Percentiles rank a stretch among this genome's conserved stretches.
These are phyloP conservation scores for Phytophthora hibernalis DNA, from an alignment of 352 stramenopile genomes.

Conservation along the genomic window DNA sequence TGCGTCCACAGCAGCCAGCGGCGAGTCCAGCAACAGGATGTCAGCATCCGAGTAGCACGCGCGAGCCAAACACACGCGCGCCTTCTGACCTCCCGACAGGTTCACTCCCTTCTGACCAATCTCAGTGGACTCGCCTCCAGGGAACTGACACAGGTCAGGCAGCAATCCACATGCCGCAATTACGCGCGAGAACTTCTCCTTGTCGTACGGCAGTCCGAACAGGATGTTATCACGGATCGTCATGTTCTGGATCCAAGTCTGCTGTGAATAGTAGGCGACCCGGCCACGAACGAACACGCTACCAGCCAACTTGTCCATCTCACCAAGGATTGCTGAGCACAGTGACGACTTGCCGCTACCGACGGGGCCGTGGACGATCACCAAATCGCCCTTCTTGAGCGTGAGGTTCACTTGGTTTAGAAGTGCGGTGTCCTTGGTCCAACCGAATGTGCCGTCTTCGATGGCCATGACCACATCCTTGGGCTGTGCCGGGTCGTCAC, in stretches of 20 bases:
- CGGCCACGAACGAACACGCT: constrained; percentile 48
- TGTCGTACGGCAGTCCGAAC: constrained; percentile 79
- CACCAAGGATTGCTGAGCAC: constrained; percentile 56
- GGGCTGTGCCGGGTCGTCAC: constrained; percentile 8
- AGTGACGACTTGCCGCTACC: constrained; percentile 69
- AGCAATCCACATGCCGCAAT: constrained; percentile 80
- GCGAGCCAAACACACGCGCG: constrained; percentile 69
- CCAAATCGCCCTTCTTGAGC: constrained; percentile 56
- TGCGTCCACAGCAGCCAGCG: constrained; percentile 92
- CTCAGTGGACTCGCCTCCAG: constrained; percentile 90
- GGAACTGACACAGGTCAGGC: constrained; percentile 87
- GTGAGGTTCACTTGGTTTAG: constrained; percentile 50
- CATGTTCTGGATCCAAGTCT: constrained; percentile 95
- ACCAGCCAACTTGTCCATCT: constrained; percentile 85
- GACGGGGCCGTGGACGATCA: constrained; percentile 56
- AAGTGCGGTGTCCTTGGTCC: constrained; percentile 22
- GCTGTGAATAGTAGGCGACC: constrained; percentile 82
- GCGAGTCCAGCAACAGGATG: constrained; percentile 92
- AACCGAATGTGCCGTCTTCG: constrained; percentile 40
- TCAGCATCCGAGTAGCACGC: constrained; percentile 67
- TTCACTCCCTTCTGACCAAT: constrained; percentile 97
- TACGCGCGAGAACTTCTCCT: constrained; percentile 55
- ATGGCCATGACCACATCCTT: constrained; percentile 34
- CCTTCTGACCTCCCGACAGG: constrained; percentile 93
- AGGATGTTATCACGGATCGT: constrained; percentile 95